Conservation (phyloP, 2,329 filamentous ascomycete species). For the Epichloe scottii region DNA sequence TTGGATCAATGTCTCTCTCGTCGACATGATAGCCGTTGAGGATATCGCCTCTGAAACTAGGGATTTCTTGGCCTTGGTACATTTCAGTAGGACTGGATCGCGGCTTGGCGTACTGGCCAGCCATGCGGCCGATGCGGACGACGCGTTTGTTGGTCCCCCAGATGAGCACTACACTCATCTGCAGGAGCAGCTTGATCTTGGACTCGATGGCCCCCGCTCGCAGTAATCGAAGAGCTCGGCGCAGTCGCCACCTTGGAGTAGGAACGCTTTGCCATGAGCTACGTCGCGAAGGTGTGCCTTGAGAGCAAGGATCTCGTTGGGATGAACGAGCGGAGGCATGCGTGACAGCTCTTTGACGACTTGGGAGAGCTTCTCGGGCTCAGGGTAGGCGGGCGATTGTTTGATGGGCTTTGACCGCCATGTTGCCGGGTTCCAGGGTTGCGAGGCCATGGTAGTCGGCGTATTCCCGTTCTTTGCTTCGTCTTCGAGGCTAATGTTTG, state of each 20-base stretch:
- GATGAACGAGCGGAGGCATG: slow-evolving; percentile 68
- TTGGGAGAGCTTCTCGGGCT: slow-evolving; percentile 43
- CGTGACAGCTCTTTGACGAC: slow-evolving; percentile 52
- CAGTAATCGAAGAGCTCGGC: slow-evolving; percentile 98
- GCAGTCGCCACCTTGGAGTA: slow-evolving; percentile 93
- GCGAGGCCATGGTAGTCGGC: not conserved
- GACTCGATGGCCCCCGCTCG: slow-evolving; percentile 77
- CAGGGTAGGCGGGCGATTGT: slow-evolving; percentile 59
- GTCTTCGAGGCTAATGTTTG: too few species aligned
- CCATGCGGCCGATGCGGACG: slow-evolving; percentile 89
- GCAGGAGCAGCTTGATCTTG: slow-evolving; percentile 90
- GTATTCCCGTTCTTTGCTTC: too few species aligned
- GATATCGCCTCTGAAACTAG: slow-evolving; percentile 90
- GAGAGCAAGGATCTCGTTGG: slow-evolving; percentile 67
- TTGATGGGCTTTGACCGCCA: slow-evolving; percentile 73
- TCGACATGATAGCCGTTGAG: slow-evolving; percentile 74
- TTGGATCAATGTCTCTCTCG: slow-evolving; percentile 71
- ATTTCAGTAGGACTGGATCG: slow-evolving; percentile 79
- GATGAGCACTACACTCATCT: slow-evolving; percentile 93
- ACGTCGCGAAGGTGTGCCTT: slow-evolving; percentile 73
- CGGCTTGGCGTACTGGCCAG: slow-evolving; percentile 95
- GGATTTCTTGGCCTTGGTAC: slow-evolving; percentile 66
- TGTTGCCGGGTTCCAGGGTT: slow-evolving; percentile 48
- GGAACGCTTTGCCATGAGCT: slow-evolving; percentile 78
- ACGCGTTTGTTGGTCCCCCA: slow-evolving; percentile 75